A percentile compares a stretch with the other conserved stretches of the same genome.
These are phyloP conservation scores for Tolypocladium album DNA, from an alignment of 2,329 filamentous ascomycete species.

Conservation along the genomic window DNA sequence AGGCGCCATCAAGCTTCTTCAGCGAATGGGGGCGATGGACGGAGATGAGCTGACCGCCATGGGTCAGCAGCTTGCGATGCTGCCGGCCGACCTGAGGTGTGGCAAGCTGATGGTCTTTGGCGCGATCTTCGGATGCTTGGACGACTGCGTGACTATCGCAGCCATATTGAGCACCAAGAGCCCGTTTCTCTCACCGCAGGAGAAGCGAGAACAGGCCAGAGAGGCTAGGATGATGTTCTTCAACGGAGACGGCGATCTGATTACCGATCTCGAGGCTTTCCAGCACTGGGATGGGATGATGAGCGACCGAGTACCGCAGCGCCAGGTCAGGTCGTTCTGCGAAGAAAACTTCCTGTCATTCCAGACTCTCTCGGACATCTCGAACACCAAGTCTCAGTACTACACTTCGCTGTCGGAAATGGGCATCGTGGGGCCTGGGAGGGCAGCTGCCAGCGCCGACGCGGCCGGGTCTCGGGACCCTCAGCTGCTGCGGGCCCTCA, in stretches of 20 bases:
- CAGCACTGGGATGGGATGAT: constrained; percentile 68
- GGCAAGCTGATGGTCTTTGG: constrained; percentile 95
- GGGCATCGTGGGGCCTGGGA: constrained; percentile 52
- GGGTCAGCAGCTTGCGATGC: constrained; percentile 86
- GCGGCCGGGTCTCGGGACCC: constrained; percentile 17
- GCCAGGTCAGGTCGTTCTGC: constrained; percentile 66
- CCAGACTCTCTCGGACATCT: constrained; percentile 78
- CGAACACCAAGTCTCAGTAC: constrained; percentile 77
- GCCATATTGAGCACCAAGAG: constrained; percentile 83
- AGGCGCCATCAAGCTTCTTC: constrained; percentile 67
- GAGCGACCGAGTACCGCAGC: constrained; percentile 44
- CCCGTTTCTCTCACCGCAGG: constrained; percentile 75
- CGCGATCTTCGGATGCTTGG: constrained; percentile 83
- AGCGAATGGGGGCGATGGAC: constrained; percentile 80
- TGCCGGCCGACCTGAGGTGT: constrained; percentile 85
- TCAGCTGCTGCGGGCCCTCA: constrained; percentile 55
- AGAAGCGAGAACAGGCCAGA: constrained; percentile 74
- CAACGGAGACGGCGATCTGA: constrained; percentile 69
- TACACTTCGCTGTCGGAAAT: constrained; percentile 77
- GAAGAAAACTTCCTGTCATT: constrained; percentile 74
- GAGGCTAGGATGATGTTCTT: constrained; percentile 66
- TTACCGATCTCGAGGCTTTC: constrained; percentile 79
- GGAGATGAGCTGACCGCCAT: constrained; percentile 81
- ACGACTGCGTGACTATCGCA: constrained; percentile 79
- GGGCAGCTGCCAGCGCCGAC: constrained; percentile 21